Percentiles rank a stretch among this genome's conserved stretches.
Conservation (phyloP, 2,329 filamentous ascomycete genomes). For the Dothidotthia symphoricarpi region DNA sequence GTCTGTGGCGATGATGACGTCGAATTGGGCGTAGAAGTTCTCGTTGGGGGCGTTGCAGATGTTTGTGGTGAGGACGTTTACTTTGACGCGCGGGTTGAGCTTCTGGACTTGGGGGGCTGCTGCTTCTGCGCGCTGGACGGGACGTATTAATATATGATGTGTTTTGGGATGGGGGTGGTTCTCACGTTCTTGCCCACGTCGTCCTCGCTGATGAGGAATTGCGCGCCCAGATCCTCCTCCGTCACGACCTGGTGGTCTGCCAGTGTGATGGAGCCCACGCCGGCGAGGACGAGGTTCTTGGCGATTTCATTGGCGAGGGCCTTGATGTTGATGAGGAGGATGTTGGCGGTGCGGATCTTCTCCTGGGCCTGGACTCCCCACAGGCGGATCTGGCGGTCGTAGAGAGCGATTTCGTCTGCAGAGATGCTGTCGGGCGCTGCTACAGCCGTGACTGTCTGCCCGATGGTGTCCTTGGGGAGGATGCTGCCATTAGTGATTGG, state of each 20-base stretch:
- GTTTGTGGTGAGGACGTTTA: conserved; percentile 67
- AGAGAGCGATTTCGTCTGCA: conserved; percentile 90
- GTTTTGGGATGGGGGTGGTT: not conserved
- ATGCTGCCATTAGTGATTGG: conserved; percentile 27
- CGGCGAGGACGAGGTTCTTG: conserved; percentile 94
- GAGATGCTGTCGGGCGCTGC: conserved; percentile 44
- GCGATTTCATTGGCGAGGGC: conserved; percentile 91
- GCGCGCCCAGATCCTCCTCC: conserved; percentile 69
- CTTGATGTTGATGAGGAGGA: conserved; percentile 84
- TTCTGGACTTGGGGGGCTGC: conserved; percentile 74
- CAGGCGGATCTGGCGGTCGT: conserved; percentile 93
- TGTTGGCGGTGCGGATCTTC: conserved; percentile 79
- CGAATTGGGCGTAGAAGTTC: conserved; percentile 74
- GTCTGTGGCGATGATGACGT: conserved; percentile 87
- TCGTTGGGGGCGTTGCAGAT: conserved; percentile 60
- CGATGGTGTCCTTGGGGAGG: conserved; percentile 35
- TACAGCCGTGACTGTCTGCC: conserved; percentile 39
- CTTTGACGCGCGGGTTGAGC: conserved; percentile 83
- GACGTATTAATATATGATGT: not conserved
- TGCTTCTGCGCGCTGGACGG: conserved; percentile 69
- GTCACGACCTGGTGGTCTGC: conserved; percentile 74
- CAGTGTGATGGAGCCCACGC: conserved; percentile 85
- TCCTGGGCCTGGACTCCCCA: conserved; percentile 97
- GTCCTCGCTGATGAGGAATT: conserved; percentile 71
- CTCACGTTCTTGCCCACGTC: conserved; percentile 71